phyloP scores from a whole-genome alignment of 176 grass and related monocot genomes.

The Avena atlantica region DNA sequence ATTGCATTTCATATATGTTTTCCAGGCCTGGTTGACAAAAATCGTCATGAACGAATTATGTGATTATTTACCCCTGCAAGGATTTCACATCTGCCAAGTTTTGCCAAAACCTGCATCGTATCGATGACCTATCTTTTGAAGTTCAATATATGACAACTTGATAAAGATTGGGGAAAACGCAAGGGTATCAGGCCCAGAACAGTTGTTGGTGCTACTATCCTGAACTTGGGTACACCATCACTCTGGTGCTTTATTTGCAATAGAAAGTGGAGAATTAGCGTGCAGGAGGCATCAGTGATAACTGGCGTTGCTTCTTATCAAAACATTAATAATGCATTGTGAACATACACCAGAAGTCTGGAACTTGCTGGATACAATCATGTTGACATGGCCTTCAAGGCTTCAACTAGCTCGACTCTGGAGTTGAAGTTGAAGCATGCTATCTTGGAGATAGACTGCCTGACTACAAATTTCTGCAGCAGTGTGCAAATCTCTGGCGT shows the following conservation, averaged over 20 bases:
- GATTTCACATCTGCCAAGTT: constrained; percentile 1
- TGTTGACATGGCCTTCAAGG: neutral
- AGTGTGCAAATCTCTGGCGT: neutral
- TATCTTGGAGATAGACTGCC: constrained; percentile 6
- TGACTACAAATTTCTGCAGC: neutral
- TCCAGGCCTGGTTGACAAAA: constrained; percentile 11
- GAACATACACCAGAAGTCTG: neutral
- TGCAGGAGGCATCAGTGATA: neutral
- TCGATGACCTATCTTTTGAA: neutral
- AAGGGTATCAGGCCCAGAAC: neutral
- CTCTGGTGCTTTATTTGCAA: neutral
- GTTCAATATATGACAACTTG: neutral
- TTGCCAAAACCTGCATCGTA: constrained; percentile 2
- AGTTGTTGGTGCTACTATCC: neutral
- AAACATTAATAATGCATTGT: neutral
- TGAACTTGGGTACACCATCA: neutral
- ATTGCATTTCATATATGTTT: constrained; percentile 1
- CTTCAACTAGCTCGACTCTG: neutral
- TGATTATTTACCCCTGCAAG: constrained; percentile 15
- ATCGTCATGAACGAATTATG: neutral
- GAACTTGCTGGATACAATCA: neutral
- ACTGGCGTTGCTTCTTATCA: neutral
- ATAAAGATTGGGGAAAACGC: no score
- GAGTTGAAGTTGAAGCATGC: neutral
- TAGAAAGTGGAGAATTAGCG: neutral